Evolutionary conservation across 257 asterid species (phyloP), one percentile per base, ranked within the genome.

Genomic region (Capsicum baccatum): DNA sequence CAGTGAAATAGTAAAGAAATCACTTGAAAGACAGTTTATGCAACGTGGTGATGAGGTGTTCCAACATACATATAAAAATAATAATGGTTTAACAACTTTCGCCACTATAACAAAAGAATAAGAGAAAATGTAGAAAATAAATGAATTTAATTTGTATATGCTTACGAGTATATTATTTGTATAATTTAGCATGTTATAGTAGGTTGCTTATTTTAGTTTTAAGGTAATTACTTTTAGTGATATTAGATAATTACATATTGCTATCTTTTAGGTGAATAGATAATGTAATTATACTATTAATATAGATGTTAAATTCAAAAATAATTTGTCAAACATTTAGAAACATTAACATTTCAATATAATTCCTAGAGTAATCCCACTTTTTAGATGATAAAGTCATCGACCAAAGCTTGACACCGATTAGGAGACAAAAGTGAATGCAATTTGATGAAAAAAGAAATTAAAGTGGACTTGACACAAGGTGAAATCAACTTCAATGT

Each of bases 401-500:
- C 8, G 19, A 50, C 2, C 4, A 11, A 70, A 52, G 48, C 4
- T 76, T 76, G 63, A 76, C 21, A 76, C 42, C 62, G 47, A 76
- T 76, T 52, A 50, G 62, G 11, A 76, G 47, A 76, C 62, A 52
- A 76, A 76, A 50, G n/a, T 8, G 52, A 76, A 3, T 62, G 81
- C 81, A 76, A 76, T 26, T 76, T 76, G 81, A 76, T 26, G 81
- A 26, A 76, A 48, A 74, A 74, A 50, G 15, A 52, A 21, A 21
- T 52, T 3, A 76, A 76, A 19, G 37, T 21, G 47, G 81, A 21
- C 81, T 76, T 76, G 81, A 52, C 63, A 52, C 47, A 76, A 52
- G 8, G 81, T 76, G 63, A 76, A 76, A 76, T 76, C 81, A 76
- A 76, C 14, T 76, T 76, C 47, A 76, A 52, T 76, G 81, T 52